Evolutionary conservation across 306 rosid genomes (phyloP).

Genomic region (Sindora glabra): DNA sequence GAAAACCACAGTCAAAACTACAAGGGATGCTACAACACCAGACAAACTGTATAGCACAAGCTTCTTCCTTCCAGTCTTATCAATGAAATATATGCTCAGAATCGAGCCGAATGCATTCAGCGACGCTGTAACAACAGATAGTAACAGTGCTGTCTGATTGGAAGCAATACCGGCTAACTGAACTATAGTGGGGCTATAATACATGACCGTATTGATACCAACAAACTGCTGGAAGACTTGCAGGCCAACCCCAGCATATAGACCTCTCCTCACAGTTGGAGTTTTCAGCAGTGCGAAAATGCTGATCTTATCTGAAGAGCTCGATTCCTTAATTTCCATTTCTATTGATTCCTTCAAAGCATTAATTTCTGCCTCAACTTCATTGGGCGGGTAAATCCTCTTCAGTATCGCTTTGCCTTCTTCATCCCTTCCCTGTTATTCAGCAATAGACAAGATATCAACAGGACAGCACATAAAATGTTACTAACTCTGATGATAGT

Average conservation of each 20-base stretch:
- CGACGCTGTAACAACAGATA: constrained; percentile 47
- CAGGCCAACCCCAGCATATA: constrained; percentile 55
- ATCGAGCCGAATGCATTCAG: constrained; percentile 51
- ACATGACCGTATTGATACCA: constrained; percentile 60
- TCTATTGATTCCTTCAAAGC: constrained; percentile 38
- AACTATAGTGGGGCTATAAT: constrained; percentile 58
- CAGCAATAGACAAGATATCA: neutral
- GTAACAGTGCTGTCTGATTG: constrained; percentile 48
- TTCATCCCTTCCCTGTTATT: constrained; percentile 37
- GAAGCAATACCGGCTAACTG: constrained; percentile 55
- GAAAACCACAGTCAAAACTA: constrained; percentile 31
- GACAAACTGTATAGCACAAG: constrained; percentile 37
- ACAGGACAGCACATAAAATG: neutral
- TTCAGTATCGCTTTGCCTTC: constrained; percentile 34
- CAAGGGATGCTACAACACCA: constrained; percentile 37
- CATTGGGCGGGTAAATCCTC: constrained; percentile 34
- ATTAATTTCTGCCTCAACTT: constrained; percentile 32
- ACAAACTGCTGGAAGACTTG: constrained; percentile 52
- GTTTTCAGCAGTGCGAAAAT: constrained; percentile 25
- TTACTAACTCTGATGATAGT: neutral
- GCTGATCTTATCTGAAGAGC: constrained; percentile 7
- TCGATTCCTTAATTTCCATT: constrained; percentile 19
- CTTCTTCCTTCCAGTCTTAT: constrained; percentile 51
- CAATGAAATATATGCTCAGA: constrained; percentile 53
- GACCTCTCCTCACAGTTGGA: constrained; percentile 40